Evolutionary conservation across 2,329 filamentous ascomycete species (phyloP).

Genomic region (Cladosporium sp.): DNA sequence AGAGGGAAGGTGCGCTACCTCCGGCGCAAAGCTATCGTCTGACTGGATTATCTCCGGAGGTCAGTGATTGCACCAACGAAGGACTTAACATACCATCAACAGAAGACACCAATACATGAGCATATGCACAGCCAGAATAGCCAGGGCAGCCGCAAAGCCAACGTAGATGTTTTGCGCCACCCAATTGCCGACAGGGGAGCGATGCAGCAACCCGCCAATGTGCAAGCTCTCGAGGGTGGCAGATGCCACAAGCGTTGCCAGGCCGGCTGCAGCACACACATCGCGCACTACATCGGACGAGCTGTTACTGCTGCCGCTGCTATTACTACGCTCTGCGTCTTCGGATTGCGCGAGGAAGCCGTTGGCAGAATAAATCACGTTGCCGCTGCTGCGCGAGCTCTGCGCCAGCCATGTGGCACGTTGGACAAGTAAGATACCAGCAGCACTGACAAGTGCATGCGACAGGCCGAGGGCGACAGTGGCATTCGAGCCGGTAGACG

Average conservation of each 20-base stretch:
- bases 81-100: conserved; percentile 33
- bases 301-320: conserved; percentile 25
- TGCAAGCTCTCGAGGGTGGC: conserved; percentile 30
- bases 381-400: conserved; percentile 27
- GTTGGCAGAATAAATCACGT: conserved; percentile 34
- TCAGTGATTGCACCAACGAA: not conserved
- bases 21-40: too few relatives aligned
- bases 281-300: conserved; percentile 29
- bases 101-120: conserved; percentile 29
- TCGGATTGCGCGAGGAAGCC: conserved; percentile 18
- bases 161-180: conserved; percentile 27
- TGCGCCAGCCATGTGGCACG: conserved; percentile 27
- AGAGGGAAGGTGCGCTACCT: not conserved
- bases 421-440: conserved; percentile 45
- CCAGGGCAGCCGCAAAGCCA: conserved; percentile 25
- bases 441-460: conserved; percentile 42
- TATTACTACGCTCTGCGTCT: conserved; percentile 36
- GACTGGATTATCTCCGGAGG: too few relatives aligned
- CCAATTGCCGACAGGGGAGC: conserved; percentile 27
- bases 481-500: conserved; percentile 36
- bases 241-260: conserved; percentile 30
- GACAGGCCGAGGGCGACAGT: conserved; percentile 44
- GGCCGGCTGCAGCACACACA: conserved; percentile 31
- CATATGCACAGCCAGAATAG: conserved; percentile 27
- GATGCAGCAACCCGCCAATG: conserved; percentile 31